Evolutionary conservation across 2,329 filamentous ascomycete species (phyloP).

Genomic region (Anthostomella pinea): DNA sequence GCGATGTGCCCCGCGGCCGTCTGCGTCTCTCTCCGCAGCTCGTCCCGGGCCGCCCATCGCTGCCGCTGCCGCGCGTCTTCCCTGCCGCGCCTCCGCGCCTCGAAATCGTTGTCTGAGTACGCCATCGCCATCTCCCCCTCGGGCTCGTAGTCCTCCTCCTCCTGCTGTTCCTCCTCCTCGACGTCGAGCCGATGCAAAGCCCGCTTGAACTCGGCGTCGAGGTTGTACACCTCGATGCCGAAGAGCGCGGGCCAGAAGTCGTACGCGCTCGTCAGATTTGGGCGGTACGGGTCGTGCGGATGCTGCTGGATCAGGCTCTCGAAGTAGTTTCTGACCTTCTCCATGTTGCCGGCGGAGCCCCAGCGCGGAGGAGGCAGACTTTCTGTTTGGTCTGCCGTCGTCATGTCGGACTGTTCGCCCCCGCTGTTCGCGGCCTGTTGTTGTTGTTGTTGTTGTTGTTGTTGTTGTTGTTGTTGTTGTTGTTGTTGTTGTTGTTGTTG

Average conservation of each 20-base stretch:
- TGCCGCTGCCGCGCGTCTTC: constrained; percentile 5
- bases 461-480: too few species aligned
- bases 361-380: constrained; percentile 29
- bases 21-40: constrained; percentile 51
- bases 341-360: constrained; percentile 46
- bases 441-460: constrained; percentile 11
- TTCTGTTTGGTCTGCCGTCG: constrained; percentile 5
- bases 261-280: constrained; percentile 59
- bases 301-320: constrained; percentile 75
- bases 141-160: constrained; percentile 21
- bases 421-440: constrained; percentile 8
- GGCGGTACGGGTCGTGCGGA: constrained; percentile 62
- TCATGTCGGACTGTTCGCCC: too few species aligned
- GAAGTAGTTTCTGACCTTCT: constrained; percentile 60
- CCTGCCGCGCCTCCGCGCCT: constrained; percentile 7
- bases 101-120: constrained; percentile 15
- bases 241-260: constrained; percentile 83
- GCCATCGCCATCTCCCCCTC: constrained; percentile 10
- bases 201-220: constrained; percentile 57
- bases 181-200: constrained; percentile 33
- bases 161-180: constrained; percentile 13
- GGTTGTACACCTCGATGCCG: constrained; percentile 75
- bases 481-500: too few species aligned
- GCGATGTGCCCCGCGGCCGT: constrained; percentile 61
- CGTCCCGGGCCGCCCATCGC: constrained; percentile 34